Conservation (phyloP, 75 land plant species). For the Gnetum montanum region DNA sequence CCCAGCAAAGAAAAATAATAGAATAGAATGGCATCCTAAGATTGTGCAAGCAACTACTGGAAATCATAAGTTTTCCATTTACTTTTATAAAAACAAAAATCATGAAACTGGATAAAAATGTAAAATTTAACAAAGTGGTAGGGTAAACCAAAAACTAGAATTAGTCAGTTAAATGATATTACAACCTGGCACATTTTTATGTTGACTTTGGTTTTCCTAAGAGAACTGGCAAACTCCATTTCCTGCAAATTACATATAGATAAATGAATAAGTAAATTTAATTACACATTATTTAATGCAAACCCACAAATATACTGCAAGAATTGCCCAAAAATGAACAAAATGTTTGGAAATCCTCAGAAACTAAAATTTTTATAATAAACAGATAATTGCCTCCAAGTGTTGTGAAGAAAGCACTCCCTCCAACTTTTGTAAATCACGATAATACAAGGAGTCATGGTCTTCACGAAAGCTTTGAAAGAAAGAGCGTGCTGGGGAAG, state of each 20-base stretch:
- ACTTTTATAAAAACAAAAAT: not conserved
- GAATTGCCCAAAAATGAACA: not conserved
- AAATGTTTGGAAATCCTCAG: too few relatives aligned
- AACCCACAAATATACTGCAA: not conserved
- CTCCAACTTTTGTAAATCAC: conserved; percentile 95
- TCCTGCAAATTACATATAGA: conserved; percentile 38
- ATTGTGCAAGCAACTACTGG: too few relatives aligned
- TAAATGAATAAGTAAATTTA: not conserved
- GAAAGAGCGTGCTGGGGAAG: conserved; percentile 62
- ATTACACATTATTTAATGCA: not conserved
- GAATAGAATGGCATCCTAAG: too few relatives aligned
- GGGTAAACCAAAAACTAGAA: not conserved
- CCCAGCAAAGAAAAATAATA: too few relatives aligned
- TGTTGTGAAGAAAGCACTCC: conserved; percentile 83
- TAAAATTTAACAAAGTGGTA: not conserved
- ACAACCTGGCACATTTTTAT: conserved; percentile 82
- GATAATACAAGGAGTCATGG: conserved; percentile 69
- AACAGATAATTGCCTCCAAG: conserved; percentile 52
- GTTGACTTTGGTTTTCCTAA: conserved; percentile 74
- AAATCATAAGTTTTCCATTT: not conserved
- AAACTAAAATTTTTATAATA: too few relatives aligned
- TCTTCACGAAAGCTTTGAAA: conserved; percentile 90
- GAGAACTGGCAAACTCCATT: conserved; percentile 76
- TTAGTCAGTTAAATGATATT: not conserved
- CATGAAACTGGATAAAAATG: not conserved